Conservation (phyloP, 371 early-diverging fungal species). For the Lichtheimia ramosa region DNA sequence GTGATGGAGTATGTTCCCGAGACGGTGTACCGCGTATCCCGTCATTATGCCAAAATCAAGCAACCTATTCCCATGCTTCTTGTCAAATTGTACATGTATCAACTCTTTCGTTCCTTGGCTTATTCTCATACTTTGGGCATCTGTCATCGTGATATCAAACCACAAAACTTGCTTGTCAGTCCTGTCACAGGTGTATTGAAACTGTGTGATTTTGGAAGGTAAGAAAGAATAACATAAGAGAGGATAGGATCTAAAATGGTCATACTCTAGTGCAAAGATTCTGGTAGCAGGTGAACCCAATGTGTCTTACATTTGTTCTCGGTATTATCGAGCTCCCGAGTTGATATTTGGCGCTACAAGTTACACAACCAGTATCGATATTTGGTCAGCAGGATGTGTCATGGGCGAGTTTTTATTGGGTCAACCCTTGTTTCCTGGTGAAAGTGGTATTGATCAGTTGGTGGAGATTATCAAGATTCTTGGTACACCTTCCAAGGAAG, state of each 20-base stretch:
- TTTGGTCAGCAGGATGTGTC: slow-evolving; percentile 98
- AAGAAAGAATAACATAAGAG: not conserved
- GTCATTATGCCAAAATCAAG: slow-evolving; percentile 84
- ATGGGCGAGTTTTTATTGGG: slow-evolving; percentile 96
- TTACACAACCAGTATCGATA: slow-evolving; percentile 86
- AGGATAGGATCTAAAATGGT: not conserved
- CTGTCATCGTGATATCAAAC: slow-evolving; percentile 98
- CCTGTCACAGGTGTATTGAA: slow-evolving; percentile 87
- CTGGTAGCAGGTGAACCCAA: slow-evolving; percentile 90
- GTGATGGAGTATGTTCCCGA: slow-evolving; percentile 94
- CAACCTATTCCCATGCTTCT: slow-evolving; percentile 87
- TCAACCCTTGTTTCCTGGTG: slow-evolving; percentile 96
- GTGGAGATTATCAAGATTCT: slow-evolving; percentile 98
- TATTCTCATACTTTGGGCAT: slow-evolving; percentile 95
- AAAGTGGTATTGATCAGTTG: slow-evolving; percentile 97
- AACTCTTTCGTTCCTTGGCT: slow-evolving; percentile 92
- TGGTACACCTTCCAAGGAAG: slow-evolving; percentile 95
- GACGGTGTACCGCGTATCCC: slow-evolving; percentile 87
- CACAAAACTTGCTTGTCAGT: slow-evolving; percentile 96
- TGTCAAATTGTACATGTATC: slow-evolving; percentile 96
- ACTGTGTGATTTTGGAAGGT: slow-evolving; percentile 97
- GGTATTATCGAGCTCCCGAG: slow-evolving; percentile 98
- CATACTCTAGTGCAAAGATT: slow-evolving; percentile 76
- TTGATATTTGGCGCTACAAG: slow-evolving; percentile 91
- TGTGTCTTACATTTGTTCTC: slow-evolving; percentile 95